Conservation (phyloP, 371 early-diverging fungal species). For the Nematocida sp. region DNA sequence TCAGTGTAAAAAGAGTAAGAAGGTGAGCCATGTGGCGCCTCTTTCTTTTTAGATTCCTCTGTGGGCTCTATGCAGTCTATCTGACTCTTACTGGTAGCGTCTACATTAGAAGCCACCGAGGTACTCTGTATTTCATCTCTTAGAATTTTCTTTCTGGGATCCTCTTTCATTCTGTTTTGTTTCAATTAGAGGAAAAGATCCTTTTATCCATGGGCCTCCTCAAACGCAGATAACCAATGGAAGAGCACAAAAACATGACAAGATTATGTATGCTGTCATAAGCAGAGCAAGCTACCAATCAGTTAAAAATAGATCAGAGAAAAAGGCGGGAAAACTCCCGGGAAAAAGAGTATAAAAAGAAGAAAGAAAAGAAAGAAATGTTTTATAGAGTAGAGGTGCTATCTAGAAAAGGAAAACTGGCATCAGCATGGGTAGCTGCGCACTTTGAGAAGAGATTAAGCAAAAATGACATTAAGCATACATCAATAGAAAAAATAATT, state of each 20-base stretch:
- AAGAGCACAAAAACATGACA: no score
- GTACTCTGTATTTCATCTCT: no score
- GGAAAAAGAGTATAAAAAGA: slow-evolving; percentile 21
- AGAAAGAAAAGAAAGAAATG: slow-evolving; percentile 18
- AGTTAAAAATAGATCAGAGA: background rate
- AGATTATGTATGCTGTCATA: no score
- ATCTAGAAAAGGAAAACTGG: slow-evolving; percentile 77
- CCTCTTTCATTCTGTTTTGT: no score
- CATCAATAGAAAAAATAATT: slow-evolving; percentile 66
- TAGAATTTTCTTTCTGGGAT: no score
- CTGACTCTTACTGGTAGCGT: no score
- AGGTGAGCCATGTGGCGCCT: background rate
- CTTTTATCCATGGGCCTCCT: no score
- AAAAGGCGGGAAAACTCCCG: slow-evolving; percentile 53
- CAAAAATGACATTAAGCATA: slow-evolving; percentile 81
- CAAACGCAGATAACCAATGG: no score
- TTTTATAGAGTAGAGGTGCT: slow-evolving; percentile 61
- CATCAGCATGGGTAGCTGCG: slow-evolving; percentile 91
- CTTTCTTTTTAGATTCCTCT: background rate
- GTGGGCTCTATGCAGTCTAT: background rate
- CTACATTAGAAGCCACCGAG: no score
- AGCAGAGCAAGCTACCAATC: background rate
- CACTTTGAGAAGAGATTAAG: slow-evolving; percentile 89
- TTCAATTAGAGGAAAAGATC: no score
- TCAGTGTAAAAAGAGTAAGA: slow-evolving; percentile 25